A percentile compares a stretch with the other conserved stretches of the same genome.
These are phyloP conservation scores for Marchantia paleacea DNA, from an alignment of 225 moss, liverwort and hornwort genomes.

Conservation along the genomic window DNA sequence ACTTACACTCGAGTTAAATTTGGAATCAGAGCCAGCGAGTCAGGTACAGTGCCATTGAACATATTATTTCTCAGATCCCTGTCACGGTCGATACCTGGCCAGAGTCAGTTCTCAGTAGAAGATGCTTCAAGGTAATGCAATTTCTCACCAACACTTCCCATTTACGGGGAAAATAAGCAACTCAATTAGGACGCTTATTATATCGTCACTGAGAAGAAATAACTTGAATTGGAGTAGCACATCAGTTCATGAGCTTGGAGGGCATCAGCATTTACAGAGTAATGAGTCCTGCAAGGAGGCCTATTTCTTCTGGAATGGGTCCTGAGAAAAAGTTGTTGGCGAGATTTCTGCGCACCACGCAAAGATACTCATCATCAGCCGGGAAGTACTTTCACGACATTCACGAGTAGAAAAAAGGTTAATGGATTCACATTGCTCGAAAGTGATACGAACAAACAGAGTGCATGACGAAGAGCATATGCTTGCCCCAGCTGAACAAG, in stretches of 20 bases:
- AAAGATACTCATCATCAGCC: too few species aligned
- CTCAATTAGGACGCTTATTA: not conserved
- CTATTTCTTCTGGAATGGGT: not conserved
- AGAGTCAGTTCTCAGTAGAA: not conserved
- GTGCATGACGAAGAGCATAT: too few species aligned
- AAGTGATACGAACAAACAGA: too few species aligned
- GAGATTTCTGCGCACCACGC: not conserved
- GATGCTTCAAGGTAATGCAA: too few species aligned
- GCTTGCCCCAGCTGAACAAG: too few species aligned
- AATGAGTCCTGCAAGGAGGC: not conserved
- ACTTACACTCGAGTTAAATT: too few species aligned
- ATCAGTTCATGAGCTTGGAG: not conserved
- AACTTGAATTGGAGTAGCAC: too few species aligned
- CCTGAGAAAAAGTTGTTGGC: slow-evolving; percentile 1
- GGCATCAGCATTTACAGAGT: not conserved
- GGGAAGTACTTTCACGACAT: too few species aligned
- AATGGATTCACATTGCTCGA: too few species aligned
- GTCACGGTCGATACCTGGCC: not conserved
- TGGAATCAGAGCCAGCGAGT: not conserved
- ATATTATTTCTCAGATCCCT: slow-evolving; percentile 21
- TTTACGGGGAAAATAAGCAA: not conserved
- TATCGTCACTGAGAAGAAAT: too few species aligned
- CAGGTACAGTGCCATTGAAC: slow-evolving; percentile 14
- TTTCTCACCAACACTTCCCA: not conserved
- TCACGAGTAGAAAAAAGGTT: too few species aligned